Base-by-base conservation (phyloP, 345 rosid genomes). In the Hibiscus tridactylites region DNA sequence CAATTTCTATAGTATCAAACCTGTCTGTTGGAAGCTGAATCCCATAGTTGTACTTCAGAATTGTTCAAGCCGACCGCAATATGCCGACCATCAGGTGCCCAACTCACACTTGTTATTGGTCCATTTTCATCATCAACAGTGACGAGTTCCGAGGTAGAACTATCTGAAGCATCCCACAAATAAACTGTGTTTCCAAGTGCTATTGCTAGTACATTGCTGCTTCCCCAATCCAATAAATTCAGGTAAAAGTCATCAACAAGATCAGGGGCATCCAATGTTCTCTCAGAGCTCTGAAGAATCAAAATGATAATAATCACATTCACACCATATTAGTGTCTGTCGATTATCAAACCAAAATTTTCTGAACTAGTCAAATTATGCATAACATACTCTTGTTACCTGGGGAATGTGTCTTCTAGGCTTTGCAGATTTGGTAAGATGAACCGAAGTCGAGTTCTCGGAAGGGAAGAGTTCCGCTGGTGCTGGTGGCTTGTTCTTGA, bases 401-500 rank as follows among this genome's bases (percentile, higher is more conserved):
- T 83, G 82, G 65, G 85, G 84, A 47, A 87, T 87, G 33, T 64
- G 64, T 15, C 86, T 76, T 13, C 63, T 50, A 50, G 85, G 74
- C 59, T 73, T 83, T 4, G 31, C 53, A 19, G 74, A 57, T 82
- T 79, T 83, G 10, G 82, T 5, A 17, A 61, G 77, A 49, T 70
- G 68, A 66, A 57, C n/a, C 3, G 78, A 33, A 47, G 59, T 16
- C 52, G 73, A 17, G 8, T 68, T 61, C 15, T 74, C 68, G 0
- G 56, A 33, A 1, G 84, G 84, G 49, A 81, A 56, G 39, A 37
- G 39, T n/a, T 71, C 73, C 2, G 59, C 56, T 7, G 73, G 73
- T 42, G 77, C 44, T 6, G 88, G 92, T 24, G 91, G 85, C 75
- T 88, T 93, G 87, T 85, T 85, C 75, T 79, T 83, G 78, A 91